phyloP scores from a whole-genome alignment of 805 yeast genomes.

The Ascoidea tarda region DNA sequence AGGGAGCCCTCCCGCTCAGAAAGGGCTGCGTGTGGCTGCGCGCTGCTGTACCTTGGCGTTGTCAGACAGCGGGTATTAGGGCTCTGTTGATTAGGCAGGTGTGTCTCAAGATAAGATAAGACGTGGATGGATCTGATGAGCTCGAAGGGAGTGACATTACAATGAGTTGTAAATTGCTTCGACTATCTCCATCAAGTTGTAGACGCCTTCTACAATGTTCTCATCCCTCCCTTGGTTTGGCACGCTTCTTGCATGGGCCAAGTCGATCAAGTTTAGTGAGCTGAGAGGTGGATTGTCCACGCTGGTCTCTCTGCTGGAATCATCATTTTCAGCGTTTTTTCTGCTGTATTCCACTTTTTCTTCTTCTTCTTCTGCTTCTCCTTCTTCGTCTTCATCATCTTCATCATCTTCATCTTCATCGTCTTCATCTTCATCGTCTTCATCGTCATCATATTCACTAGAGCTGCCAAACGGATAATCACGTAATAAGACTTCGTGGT shows the following conservation, averaged over 20 bases:
- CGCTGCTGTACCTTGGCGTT: too few relatives aligned
- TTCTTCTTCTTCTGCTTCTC: slow-evolving; percentile 3
- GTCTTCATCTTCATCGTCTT: slow-evolving; percentile 19
- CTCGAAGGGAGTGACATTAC: not conserved
- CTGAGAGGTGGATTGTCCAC: slow-evolving; percentile 8
- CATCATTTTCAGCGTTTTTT: slow-evolving; percentile 11
- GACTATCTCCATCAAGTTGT: slow-evolving; percentile 36
- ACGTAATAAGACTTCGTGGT: slow-evolving; percentile 26
- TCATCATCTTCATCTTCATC: slow-evolving; percentile 16
- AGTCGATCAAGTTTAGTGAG: slow-evolving; percentile 42
- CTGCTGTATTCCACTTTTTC: slow-evolving; percentile 9
- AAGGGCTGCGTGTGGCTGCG: too few relatives aligned
- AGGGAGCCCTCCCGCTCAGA: too few relatives aligned
- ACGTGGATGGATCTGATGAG: too few relatives aligned
- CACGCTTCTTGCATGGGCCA: slow-evolving; percentile 67
- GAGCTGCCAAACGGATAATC: slow-evolving; percentile 17
- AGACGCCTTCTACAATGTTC: slow-evolving; percentile 56
- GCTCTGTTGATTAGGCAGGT: too few relatives aligned
- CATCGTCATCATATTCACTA: slow-evolving; percentile 18
- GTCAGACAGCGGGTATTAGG: too few relatives aligned
- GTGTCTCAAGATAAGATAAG: too few relatives aligned
- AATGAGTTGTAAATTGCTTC: slow-evolving; percentile 12
- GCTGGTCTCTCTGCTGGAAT: not conserved
- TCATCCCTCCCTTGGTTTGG: slow-evolving; percentile 61
- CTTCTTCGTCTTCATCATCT: slow-evolving; percentile 11